Evolutionary conservation across 192 early-diverging fungal genomes (phyloP), one percentile per base, ranked within the genome.

Genomic region (Rhizophagus prolifer): DNA sequence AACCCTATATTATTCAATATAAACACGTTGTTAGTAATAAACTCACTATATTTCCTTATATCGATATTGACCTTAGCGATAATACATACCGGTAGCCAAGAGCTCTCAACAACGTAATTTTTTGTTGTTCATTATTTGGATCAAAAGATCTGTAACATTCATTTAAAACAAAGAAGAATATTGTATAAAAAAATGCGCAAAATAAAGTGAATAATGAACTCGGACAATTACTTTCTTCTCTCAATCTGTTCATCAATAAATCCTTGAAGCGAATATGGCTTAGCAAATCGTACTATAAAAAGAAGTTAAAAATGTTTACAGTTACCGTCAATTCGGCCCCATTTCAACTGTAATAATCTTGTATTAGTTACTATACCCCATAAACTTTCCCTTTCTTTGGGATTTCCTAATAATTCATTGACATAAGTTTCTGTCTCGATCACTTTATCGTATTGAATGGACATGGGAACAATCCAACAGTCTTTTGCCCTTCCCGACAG

Each of bases 371-470:
- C 80, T 12, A 95, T 77, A 25, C 89, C 87, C 79, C 85, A 86
- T 76, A 95, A 72, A 72, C 88, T 90, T 81, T 95, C 94, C 77
- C 91, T 91, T 58, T 92, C 87, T 78, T 95, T 95, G 65, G 92
- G 92, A 66, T 85, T 91, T 23, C 94, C 94, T 23, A 95, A 80
- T 1, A 95, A 80, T 76, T 95, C 94, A 72, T 90, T 89, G 26
- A 90, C 90, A 77, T 94, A 95, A 4, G 89, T 88, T 74, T 88
- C 88, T 0, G 91, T 94, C 76, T 95, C 94, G 70, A 95, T 94
- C 21, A 90, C 89, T 81, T 93, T 95, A 74, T 94, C 94, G 78
- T 95, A 95, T 19, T 93, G 93, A 70, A 95, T 90, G 36, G 87
- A 90, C 80, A 95, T 91, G 4, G 94, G 94, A 1, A 94, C 92